These are phyloP conservation scores for Triticum turgidum DNA, from an alignment of 176 grass and related monocot species.

Conservation along the genomic window DNA sequence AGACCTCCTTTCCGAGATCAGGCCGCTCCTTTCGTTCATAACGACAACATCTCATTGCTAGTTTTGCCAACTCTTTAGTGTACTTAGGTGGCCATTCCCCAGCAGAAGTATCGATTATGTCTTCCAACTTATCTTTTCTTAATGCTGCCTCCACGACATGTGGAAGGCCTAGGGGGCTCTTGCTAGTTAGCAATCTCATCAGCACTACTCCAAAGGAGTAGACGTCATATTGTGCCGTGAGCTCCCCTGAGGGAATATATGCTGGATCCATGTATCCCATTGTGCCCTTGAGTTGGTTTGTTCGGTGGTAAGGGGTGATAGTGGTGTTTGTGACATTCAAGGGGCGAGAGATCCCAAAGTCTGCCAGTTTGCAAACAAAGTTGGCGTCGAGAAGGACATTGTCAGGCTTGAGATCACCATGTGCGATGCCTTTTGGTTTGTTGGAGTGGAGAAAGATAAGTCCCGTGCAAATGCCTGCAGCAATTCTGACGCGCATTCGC, in stretches of 20 bases:
- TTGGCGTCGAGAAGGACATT: slow-evolving; percentile 59
- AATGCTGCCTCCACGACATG: slow-evolving; percentile 37
- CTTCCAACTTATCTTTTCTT: slow-evolving; percentile 26
- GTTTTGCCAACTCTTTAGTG: slow-evolving; percentile 33
- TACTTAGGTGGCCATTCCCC: slow-evolving; percentile 53
- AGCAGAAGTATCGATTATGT: slow-evolving; percentile 50
- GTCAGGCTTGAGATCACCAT: slow-evolving; percentile 74
- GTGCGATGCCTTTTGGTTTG: slow-evolving; percentile 44
- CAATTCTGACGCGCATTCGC: slow-evolving; percentile 46
- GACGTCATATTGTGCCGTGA: slow-evolving; percentile 61
- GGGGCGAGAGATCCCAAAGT: slow-evolving; percentile 65
- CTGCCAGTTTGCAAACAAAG: slow-evolving; percentile 51
- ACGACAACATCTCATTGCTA: slow-evolving; percentile 56
- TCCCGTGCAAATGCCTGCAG: slow-evolving; percentile 57
- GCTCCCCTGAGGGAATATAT: slow-evolving; percentile 48
- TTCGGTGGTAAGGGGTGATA: slow-evolving; percentile 47
- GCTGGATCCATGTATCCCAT: slow-evolving; percentile 75
- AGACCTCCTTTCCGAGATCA: slow-evolving; percentile 56
- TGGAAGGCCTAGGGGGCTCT: slow-evolving; percentile 34
- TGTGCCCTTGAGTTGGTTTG: slow-evolving; percentile 52
- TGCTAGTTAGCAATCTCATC: slow-evolving; percentile 63
- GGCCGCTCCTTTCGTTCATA: slow-evolving; percentile 43
- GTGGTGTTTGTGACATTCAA: slow-evolving; percentile 53
- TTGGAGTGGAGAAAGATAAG: slow-evolving; percentile 68
- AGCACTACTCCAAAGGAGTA: slow-evolving; percentile 78